Evolutionary conservation across 306 rosid species (phyloP), one percentile per base, ranked within the genome.

Genomic region (Quercus cerris): DNA sequence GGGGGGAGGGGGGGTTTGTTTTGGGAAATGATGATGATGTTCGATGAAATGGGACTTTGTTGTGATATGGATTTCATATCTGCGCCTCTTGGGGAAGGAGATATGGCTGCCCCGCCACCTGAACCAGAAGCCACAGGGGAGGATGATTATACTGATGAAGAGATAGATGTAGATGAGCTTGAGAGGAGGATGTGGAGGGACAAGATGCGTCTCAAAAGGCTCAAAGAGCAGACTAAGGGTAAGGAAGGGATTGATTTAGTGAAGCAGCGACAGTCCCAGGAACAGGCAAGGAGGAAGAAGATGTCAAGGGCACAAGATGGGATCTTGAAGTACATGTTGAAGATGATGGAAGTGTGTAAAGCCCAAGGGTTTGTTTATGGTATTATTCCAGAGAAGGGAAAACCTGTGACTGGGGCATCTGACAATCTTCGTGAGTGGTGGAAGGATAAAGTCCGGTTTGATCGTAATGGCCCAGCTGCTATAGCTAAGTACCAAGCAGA

Each of bases 391-490:
- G 97, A 94, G 66, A 94, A 94, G 69, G 98, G 98, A 11, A 94
- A 94, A 72, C 97, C 98, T 0, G 95, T 94, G 38, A 90, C 90
- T 0, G 98, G 98, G 1, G 91, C 97, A 7, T 91, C 97, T 0
- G 98, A 94, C 84, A 94, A 91, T 88, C 97, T 94, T 51, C 95
- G 97, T 5, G 95, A 85, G 57, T 94, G 98, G 98, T 94, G 98
- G 98, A 94, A 94, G 85, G 98, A 91, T 31, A 94, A 87, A 77
- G 98, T 94, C 12, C 78, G 98, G 77, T 94, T 94, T 41, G 98
- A 90, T 75, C 89, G 97, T 5, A 94, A 94, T 10, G 98, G 98
- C 57, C 98, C 98, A 0, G 97, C 98, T 56, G 98, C 98, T 56
- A 90, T 94, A 66, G 82, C 91, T 71, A 94, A 90, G 84, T 89